Conservation (phyloP, 148 eudicot species). For the Bassia scoparia region DNA sequence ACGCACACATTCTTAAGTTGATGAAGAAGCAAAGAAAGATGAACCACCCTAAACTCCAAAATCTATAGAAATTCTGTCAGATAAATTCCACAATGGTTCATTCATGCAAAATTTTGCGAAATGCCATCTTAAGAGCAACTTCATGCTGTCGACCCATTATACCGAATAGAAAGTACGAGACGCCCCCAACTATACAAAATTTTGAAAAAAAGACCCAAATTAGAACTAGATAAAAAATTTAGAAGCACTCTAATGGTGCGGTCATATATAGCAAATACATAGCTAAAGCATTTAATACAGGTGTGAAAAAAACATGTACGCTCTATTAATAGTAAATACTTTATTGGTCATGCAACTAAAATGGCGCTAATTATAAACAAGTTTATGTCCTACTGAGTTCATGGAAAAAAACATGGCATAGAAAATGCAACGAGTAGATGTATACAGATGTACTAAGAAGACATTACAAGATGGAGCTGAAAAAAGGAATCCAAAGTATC, state of each 20-base stretch:
- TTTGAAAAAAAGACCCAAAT: slow-evolving; percentile 38
- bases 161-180: slow-evolving; percentile 83
- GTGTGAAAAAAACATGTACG: too few relatives aligned
- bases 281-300: too few relatives aligned
- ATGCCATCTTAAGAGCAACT: slow-evolving; percentile 96
- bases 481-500: neutral
- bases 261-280: too few relatives aligned
- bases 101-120: slow-evolving; percentile 81
- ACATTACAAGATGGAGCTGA: neutral
- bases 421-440: too few relatives aligned
- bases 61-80: slow-evolving; percentile 21
- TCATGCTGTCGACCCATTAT: slow-evolving; percentile 98
- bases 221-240: slow-evolving; percentile 3
- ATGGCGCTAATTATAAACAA: too few relatives aligned
- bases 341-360: too few relatives aligned
- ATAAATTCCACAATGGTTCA: slow-evolving; percentile 34
- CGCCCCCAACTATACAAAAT: too few relatives aligned
- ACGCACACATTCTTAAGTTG: neutral
- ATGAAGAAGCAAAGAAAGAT: neutral
- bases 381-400: too few relatives aligned
- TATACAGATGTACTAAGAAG: neutral
- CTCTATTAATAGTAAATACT: too few relatives aligned
- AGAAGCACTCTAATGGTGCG: neutral
- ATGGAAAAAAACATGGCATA: too few relatives aligned
- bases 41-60: slow-evolving; percentile 68